These are phyloP conservation scores for Rosellinia necatrix DNA, from an alignment of 2,329 filamentous ascomycete genomes.

Conservation along the genomic window DNA sequence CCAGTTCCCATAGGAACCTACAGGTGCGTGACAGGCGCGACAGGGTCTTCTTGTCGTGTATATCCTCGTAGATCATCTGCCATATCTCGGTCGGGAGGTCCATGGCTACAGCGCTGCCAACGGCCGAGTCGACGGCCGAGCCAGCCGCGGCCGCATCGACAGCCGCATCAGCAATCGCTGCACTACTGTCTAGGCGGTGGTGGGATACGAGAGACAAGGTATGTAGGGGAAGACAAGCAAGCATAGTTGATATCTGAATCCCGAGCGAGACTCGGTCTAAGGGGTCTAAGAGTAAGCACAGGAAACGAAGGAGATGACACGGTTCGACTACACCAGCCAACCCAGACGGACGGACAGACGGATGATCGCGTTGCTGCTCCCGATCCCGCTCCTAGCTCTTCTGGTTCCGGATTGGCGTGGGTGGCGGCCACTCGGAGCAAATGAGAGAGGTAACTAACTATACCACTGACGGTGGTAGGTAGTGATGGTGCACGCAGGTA, in stretches of 20 bases:
- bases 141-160: background rate
- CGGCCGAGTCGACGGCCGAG: background rate
- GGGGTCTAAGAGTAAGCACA: too few relatives aligned
- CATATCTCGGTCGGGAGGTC: constrained; percentile 31
- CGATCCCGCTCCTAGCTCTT: too few relatives aligned
- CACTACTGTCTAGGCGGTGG: too few relatives aligned
- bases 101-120: constrained; percentile 11
- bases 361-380: too few relatives aligned
- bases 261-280: too few relatives aligned
- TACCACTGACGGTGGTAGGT: too few relatives aligned
- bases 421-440: background rate
- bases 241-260: background rate
- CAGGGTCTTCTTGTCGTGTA: constrained; percentile 25
- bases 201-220: background rate
- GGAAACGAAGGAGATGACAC: background rate
- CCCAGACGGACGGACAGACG: too few relatives aligned
- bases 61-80: constrained; percentile 27
- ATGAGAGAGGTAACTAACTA: background rate
- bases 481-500: too few relatives aligned
- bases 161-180: background rate
- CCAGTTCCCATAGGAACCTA: constrained; percentile 27
- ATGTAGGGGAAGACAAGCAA: background rate
- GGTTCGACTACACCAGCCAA: background rate
- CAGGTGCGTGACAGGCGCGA: constrained; percentile 27
- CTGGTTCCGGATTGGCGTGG: constrained; percentile 1